phyloP scores from a whole-genome alignment of 768 basidiomycete genomes.

The Trametes cingulata region DNA sequence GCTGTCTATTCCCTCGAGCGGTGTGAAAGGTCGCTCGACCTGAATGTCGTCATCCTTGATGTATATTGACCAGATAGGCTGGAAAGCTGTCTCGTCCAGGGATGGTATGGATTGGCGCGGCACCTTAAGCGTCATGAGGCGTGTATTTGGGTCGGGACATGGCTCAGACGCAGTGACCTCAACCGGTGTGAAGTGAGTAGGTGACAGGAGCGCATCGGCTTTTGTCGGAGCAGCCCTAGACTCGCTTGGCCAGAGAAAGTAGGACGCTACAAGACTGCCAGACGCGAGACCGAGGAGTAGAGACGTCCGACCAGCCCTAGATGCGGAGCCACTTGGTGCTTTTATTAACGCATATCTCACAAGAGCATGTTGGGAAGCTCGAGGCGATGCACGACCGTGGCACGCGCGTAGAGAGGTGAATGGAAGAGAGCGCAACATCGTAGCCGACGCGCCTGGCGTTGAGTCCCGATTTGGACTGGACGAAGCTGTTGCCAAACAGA shows the following conservation, averaged over 20 bases:
- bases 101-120: constrained; percentile 39
- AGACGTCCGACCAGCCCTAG: constrained; percentile 4
- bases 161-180: constrained; percentile 54
- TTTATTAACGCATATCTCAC: not conserved
- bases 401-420: not conserved
- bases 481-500: not conserved
- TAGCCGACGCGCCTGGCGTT: constrained; percentile 1
- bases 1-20: constrained; percentile 67
- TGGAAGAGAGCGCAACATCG: constrained; percentile 12
- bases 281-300: constrained; percentile 37
- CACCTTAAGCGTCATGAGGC: constrained; percentile 62
- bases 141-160: constrained; percentile 55
- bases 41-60: constrained; percentile 89
- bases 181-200: constrained; percentile 52
- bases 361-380: not conserved
- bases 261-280: constrained; percentile 45
- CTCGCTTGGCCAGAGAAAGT: constrained; percentile 52
- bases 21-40: constrained; percentile 85
- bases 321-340: not conserved
- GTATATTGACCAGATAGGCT: constrained; percentile 72
- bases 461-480: constrained; percentile 14
- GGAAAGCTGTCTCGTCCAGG: constrained; percentile 10
- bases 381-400: not conserved
- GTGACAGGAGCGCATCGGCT: constrained; percentile 29
- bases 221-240: constrained; percentile 48